Percentiles rank a stretch among this genome's conserved stretches.
Evolutionary conservation across 768 basidiomycete species (phyloP).

Genomic region (Termitomyces heimii): DNA sequence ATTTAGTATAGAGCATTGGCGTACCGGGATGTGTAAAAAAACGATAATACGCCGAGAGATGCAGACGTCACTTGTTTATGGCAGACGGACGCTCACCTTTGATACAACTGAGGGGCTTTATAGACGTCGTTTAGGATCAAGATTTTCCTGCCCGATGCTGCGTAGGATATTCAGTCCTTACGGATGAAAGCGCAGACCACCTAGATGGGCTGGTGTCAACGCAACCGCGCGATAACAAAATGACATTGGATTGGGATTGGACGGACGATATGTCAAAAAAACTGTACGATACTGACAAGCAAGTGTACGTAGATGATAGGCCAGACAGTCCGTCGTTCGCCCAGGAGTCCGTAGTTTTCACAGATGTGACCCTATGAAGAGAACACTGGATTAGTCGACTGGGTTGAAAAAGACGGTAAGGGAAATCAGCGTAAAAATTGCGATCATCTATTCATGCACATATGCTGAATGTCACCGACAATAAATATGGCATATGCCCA

Average conservation of each 20-base stretch:
- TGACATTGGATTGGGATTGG: constrained; percentile 7
- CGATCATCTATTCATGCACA: constrained; percentile 35
- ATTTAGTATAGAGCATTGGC: background rate
- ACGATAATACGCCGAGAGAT: background rate
- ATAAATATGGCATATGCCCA: constrained; percentile 60
- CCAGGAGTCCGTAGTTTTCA: background rate
- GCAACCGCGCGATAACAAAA: constrained; percentile 1
- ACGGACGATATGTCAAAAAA: constrained; percentile 2
- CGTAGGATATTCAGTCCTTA: background rate
- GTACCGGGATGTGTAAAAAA: background rate
- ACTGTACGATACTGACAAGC: constrained; percentile 11
- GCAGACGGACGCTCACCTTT: constrained; percentile 5
- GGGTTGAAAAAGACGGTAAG: background rate
- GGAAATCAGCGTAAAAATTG: constrained; percentile 40
- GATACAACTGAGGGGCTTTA: background rate
- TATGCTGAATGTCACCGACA: constrained; percentile 52
- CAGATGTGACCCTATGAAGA: background rate
- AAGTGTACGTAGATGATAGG: constrained; percentile 9
- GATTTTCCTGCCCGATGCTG: background rate
- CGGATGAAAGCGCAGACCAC: background rate
- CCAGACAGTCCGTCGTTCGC: background rate
- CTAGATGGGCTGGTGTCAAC: constrained; percentile 13
- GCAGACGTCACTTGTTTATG: background rate
- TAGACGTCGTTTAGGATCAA: background rate
- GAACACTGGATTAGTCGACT: background rate